Evolutionary conservation across 768 basidiomycete species (phyloP), one percentile per base, ranked within the genome.

Genomic region (Galerina marginata): DNA sequence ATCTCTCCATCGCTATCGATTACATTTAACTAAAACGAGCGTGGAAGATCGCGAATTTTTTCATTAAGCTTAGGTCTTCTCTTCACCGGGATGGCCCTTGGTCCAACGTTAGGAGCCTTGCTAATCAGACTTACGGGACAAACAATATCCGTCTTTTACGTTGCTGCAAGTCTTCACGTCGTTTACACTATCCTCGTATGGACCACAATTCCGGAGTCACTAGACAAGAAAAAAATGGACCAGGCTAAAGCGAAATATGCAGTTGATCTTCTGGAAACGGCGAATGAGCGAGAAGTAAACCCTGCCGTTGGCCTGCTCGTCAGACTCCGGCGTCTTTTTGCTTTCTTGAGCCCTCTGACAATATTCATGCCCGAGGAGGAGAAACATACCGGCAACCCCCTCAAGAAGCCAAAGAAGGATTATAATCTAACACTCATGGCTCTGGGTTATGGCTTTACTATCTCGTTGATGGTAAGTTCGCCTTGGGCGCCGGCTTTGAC

Each of bases 151-250:
- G 86, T 92, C 15, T 95, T 95, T 78, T 95, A 92, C 71, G 65
- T 87, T 47, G 83, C 89, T 9, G 71, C 79, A 4, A 62, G 69
- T 9, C 60, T 86, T 6, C 87, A 91, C 62, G 23, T 79, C 23
- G 7, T 85, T 46, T 86, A 84, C 64, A 71, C 82, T 1, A 49
- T 81, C 43, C 64, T 87, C 48, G 67, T 86, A 26, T 81, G 85
- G 72, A 73, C 88, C 58, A 26, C 92, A 61, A 68, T 96, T 49
- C 95, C 95, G 0, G 94, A 97, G 72, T 92, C 93, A 0, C 79
- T 95, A 1, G 83, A 88, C 9, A 67, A 72, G 38, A 75, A 71
- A 0, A 76, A 84, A 53, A 86, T 82, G 83, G 72, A 72, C 58
- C 64, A 68, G 14, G 75, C 81, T 2, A 73, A 71, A 43, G 61